Percentiles rank a stretch among this genome's conserved stretches.
Evolutionary conservation across 1,284 basidiomycete species (phyloP).

Genomic region (Irpex sp.): DNA sequence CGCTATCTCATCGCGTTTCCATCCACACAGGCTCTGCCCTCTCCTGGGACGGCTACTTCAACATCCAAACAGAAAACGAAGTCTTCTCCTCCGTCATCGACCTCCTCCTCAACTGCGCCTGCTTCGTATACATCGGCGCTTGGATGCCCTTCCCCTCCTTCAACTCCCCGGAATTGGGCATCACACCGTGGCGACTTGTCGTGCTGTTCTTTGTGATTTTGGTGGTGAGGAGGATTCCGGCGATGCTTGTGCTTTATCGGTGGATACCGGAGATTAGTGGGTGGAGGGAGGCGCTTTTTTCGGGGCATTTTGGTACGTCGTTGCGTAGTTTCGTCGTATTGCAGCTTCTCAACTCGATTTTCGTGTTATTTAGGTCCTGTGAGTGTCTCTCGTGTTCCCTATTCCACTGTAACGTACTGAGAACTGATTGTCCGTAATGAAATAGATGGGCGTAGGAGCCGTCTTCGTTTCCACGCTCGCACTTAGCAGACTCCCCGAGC

Average conservation of each 20-base stretch:
- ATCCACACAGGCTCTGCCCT: constrained; percentile 63
- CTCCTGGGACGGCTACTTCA: constrained; percentile 94
- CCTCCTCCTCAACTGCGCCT: constrained; percentile 75
- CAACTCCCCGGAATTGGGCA: constrained; percentile 53
- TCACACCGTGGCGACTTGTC: constrained; percentile 71
- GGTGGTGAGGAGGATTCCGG: constrained; percentile 70
- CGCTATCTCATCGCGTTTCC: too few species aligned
- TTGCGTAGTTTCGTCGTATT: too few species aligned
- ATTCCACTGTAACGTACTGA: too few species aligned
- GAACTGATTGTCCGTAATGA: too few species aligned
- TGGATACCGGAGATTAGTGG: constrained; percentile 82
- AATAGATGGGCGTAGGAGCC: constrained; percentile 79
- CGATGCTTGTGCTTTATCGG: constrained; percentile 67
- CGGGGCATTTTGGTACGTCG: constrained; percentile 91
- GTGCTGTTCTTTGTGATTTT: constrained; percentile 65
- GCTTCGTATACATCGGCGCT: constrained; percentile 89
- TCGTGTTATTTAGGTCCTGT: too few species aligned
- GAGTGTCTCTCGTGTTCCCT: too few species aligned
- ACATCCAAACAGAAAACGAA: constrained; percentile 77
- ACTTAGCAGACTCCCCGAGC: constrained; percentile 56
- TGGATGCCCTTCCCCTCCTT: constrained; percentile 79
- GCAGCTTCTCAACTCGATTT: too few species aligned
- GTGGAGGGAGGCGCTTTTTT: constrained; percentile 78
- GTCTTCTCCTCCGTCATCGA: constrained; percentile 90
- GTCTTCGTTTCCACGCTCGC: constrained; percentile 84